Evolutionary conservation across 441 rosid genomes (phyloP).

Genomic region (Adansonia rubrostipa): DNA sequence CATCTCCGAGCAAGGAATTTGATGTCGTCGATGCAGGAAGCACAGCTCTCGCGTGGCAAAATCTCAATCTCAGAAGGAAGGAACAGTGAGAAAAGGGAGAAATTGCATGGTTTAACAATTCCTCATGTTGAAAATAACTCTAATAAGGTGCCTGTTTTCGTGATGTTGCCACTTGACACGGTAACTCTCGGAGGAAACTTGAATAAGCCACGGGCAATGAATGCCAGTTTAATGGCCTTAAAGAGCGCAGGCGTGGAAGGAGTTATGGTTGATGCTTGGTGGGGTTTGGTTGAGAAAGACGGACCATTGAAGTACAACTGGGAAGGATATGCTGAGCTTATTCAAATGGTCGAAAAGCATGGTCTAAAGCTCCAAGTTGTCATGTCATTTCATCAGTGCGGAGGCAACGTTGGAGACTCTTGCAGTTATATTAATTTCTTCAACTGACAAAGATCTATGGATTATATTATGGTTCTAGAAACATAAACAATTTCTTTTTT

Average conservation of each 20-base stretch:
- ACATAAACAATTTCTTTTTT: not conserved
- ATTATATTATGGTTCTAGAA: not conserved
- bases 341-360: slow-evolving; percentile 79
- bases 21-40: slow-evolving; percentile 32
- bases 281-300: slow-evolving; percentile 98
- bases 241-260: slow-evolving; percentile 95
- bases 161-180: slow-evolving; percentile 93
- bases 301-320: slow-evolving; percentile 87
- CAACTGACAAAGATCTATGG: not conserved
- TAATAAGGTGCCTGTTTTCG: slow-evolving; percentile 76
- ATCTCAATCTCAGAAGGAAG: slow-evolving; percentile 34
- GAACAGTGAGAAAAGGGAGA: slow-evolving; percentile 44
- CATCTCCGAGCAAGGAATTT: slow-evolving; percentile 48
- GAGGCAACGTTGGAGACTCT: slow-evolving; percentile 97
- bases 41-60: slow-evolving; percentile 41
- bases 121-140: slow-evolving; percentile 45
- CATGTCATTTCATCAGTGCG: slow-evolving; percentile 97
- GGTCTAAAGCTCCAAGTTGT: slow-evolving; percentile 90
- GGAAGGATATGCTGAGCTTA: slow-evolving; percentile 92
- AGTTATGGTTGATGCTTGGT: slow-evolving; percentile 98
- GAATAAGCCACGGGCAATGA: slow-evolving; percentile 88
- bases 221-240: slow-evolving; percentile 87
- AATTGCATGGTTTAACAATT: slow-evolving; percentile 51
- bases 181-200: slow-evolving; percentile 64
- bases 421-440: not conserved